Percentiles rank a stretch among this genome's conserved stretches.
phyloP scores from a whole-genome alignment of 306 rosid species.

The Citrullus colocynthis region DNA sequence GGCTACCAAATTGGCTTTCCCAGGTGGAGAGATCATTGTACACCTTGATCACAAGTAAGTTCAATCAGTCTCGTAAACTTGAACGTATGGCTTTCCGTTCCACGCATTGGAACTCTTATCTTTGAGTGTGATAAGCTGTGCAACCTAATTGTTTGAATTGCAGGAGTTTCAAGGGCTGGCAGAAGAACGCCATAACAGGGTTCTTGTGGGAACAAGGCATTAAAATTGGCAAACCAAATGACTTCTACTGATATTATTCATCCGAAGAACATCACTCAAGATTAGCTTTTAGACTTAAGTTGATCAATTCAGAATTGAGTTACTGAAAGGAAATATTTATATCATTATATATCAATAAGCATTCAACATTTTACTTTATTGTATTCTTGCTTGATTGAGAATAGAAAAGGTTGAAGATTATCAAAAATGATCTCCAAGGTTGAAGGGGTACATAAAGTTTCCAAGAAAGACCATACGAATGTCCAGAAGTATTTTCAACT shows the following conservation, averaged over 20 bases:
- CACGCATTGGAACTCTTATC: background rate
- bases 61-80: background rate
- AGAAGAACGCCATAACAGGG: constrained; percentile 71
- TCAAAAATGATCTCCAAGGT: background rate
- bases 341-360: background rate
- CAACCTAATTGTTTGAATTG: constrained; percentile 4
- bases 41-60: constrained; percentile 96
- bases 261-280: background rate
- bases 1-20: constrained; percentile 67
- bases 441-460: no score
- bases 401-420: background rate
- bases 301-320: background rate
- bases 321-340: background rate
- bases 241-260: constrained; percentile 35
- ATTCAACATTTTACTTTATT: background rate
- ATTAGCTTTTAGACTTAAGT: background rate
- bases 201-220: constrained; percentile 52
- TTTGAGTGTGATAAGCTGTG: background rate
- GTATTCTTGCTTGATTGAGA: background rate
- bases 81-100: background rate
- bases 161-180: constrained; percentile 97
- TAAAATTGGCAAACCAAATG: constrained; percentile 58
- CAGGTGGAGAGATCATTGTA: constrained; percentile 83
- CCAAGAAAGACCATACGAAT: no score
- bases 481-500: background rate